These are phyloP conservation scores for Panicum miliaceum DNA, from an alignment of 176 grass and related monocot genomes.

Conservation along the genomic window DNA sequence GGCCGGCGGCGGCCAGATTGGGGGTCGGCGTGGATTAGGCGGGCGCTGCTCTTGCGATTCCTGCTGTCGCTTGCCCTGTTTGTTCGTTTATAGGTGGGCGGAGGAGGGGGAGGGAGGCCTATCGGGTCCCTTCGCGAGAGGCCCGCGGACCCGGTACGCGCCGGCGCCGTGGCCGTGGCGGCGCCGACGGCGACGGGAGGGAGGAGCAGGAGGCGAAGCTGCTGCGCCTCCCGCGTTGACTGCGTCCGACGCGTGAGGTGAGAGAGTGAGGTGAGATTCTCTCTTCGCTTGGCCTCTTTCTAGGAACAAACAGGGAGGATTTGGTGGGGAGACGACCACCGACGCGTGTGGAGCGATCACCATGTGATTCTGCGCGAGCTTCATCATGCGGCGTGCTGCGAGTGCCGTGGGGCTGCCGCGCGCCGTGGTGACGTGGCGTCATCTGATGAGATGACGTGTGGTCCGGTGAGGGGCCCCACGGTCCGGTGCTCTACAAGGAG, in stretches of 20 bases:
- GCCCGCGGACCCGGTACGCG: background rate
- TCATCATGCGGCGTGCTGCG: no score
- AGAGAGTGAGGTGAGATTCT: background rate
- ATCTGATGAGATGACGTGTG: no score
- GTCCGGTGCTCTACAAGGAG: no score
- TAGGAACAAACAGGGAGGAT: no score
- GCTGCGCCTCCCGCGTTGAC: background rate
- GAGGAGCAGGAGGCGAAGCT: background rate
- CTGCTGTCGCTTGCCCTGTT: background rate
- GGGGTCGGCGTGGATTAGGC: background rate
- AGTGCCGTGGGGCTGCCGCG: no score
- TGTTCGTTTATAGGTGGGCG: background rate
- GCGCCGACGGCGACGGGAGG: background rate
- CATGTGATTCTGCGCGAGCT: no score
- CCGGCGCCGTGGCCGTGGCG: background rate
- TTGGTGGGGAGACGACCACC: no score
- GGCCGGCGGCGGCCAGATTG: background rate
- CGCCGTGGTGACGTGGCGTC: no score
- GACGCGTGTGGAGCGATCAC: no score
- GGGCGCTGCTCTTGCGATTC: background rate
- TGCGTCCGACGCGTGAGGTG: background rate
- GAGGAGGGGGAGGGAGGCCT: background rate
- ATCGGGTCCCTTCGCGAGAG: background rate
- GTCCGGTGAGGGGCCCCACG: no score
- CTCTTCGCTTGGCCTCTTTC: background rate